Evolutionary conservation across 371 early-diverging fungal species (phyloP).

Genomic region (Mucor irregularis): DNA sequence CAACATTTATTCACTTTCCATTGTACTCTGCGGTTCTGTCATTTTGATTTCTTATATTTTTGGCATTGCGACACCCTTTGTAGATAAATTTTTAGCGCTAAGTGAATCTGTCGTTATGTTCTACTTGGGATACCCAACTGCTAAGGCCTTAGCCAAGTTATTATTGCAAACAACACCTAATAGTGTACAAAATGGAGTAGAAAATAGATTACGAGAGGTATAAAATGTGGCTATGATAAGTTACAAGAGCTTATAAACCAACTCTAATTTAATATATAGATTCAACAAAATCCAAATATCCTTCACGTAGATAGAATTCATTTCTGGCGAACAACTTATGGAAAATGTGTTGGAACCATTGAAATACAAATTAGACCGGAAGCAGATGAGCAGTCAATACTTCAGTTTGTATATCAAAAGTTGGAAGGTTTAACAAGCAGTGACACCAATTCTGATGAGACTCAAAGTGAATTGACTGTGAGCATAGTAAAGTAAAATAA

Average conservation of each 20-base stretch:
- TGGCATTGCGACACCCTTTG: constrained; percentile 27
- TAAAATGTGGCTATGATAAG: too few relatives aligned
- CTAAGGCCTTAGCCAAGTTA: constrained; percentile 39
- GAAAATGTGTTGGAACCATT: constrained; percentile 59
- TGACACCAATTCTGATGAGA: constrained; percentile 22
- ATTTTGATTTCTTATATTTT: constrained; percentile 27
- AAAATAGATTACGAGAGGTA: constrained; percentile 43
- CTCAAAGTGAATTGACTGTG: constrained; percentile 56
- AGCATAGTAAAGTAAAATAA: constrained; percentile 33
- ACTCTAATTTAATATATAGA: constrained; percentile 21
- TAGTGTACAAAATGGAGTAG: constrained; percentile 34
- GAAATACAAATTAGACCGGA: constrained; percentile 52
- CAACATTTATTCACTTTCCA: constrained; percentile 39
- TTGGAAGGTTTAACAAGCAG: constrained; percentile 51
- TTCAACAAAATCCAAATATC: constrained; percentile 49
- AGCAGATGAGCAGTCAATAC: constrained; percentile 54
- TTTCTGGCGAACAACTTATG: constrained; percentile 68
- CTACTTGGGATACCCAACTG: constrained; percentile 45
- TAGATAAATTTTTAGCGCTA: constrained; percentile 58
- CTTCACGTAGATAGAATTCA: constrained; percentile 52
- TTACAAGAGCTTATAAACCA: too few relatives aligned
- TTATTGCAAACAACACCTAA: constrained; percentile 47
- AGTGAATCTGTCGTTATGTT: constrained; percentile 58
- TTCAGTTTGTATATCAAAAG: constrained; percentile 53
- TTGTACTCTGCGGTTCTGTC: constrained; percentile 29